Evolutionary conservation across 164 flowering plant genomes (phyloP).

Genomic region (grape (Vitis vinifera)): ASM3070453v1 NC_081820.1:2070001-2070500

Average conservation of each 20-base stretch:
- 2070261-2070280: slow-evolving; percentile 78
- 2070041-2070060: slow-evolving; percentile 62
- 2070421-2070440: slow-evolving; percentile 73
- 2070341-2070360: slow-evolving; percentile 72
- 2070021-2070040: slow-evolving; percentile 51
- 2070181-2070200: slow-evolving; percentile 68
- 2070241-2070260: slow-evolving; percentile 69
- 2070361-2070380: slow-evolving; percentile 77
- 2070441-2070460: slow-evolving; percentile 76
- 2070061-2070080: slow-evolving; percentile 45
- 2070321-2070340: slow-evolving; percentile 76
- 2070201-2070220: slow-evolving; percentile 52
- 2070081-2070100: slow-evolving; percentile 71
- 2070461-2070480: slow-evolving; percentile 74
- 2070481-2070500: slow-evolving; percentile 65
- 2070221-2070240: slow-evolving; percentile 66
- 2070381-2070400: slow-evolving; percentile 67
- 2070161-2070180: slow-evolving; percentile 61
- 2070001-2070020: slow-evolving; percentile 29
- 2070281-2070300: slow-evolving; percentile 68
- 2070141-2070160: slow-evolving; percentile 75
- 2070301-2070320: slow-evolving; percentile 86
- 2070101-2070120: slow-evolving; percentile 53
- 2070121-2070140: slow-evolving; percentile 67
- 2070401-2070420: slow-evolving; percentile 71